These are phyloP conservation scores for Paramecium caudatum DNA, from an alignment of 73 alveolate species.

Conservation along the genomic window DNA sequence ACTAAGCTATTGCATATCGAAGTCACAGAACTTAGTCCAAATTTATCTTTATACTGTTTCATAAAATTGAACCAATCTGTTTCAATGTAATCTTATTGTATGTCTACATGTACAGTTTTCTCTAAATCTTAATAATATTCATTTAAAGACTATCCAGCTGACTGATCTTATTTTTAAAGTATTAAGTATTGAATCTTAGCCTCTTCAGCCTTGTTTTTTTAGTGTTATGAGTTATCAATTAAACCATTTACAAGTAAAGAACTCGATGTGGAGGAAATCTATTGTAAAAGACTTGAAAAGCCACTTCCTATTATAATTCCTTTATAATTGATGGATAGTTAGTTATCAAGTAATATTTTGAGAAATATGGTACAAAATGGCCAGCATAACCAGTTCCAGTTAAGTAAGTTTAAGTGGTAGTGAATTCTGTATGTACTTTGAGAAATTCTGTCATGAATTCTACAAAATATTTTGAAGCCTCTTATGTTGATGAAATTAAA, in stretches of 20 bases:
- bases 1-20: not conserved
- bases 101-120: not conserved
- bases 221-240: not conserved
- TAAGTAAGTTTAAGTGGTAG: not conserved
- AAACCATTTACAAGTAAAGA: slow-evolving; percentile 22
- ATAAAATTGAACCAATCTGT: slow-evolving; percentile 38
- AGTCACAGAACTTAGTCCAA: not conserved
- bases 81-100: not conserved
- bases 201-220: not conserved
- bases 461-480: slow-evolving; percentile 52
- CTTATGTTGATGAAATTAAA: not conserved
- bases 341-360: not conserved
- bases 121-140: not conserved
- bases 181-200: not conserved
- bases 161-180: not conserved
- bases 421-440: slow-evolving; percentile 29
- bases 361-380: slow-evolving; percentile 59
- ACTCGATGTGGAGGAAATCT: not conserved
- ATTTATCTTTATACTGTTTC: slow-evolving; percentile 9
- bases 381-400: slow-evolving; percentile 70
- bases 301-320: slow-evolving; percentile 65
- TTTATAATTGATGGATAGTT: not conserved
- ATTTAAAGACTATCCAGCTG: not conserved
- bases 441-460: slow-evolving; percentile 57
- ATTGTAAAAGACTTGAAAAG: not conserved